Evolutionary conservation across 164 flowering plant genomes (phyloP).

Genomic region (Piper longum): DNA sequence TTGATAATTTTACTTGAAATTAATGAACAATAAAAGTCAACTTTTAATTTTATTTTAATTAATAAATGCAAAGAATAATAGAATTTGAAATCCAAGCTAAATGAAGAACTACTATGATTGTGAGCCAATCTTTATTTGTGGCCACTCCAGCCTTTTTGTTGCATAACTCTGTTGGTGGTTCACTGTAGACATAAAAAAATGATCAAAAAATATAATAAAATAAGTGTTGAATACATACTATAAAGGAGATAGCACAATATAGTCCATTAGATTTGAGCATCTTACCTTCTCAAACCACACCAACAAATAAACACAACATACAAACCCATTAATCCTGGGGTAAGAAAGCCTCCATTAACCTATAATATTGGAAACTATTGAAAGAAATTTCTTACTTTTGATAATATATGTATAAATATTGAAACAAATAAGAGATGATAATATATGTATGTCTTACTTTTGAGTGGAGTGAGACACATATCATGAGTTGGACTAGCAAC

Average conservation of each 20-base stretch:
- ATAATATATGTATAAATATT: too few relatives aligned
- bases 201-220: background rate
- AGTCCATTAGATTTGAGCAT: background rate
- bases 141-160: slow-evolving; percentile 46
- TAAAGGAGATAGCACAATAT: background rate
- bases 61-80: background rate
- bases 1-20: too few relatives aligned
- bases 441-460: slow-evolving; percentile 30
- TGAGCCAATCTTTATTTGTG: slow-evolving; percentile 60
- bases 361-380: slow-evolving; percentile 12
- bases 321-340: slow-evolving; percentile 88
- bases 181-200: slow-evolving; percentile 33
- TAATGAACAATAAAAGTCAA: too few relatives aligned
- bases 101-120: slow-evolving; percentile 55
- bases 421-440: background rate
- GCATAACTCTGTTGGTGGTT: slow-evolving; percentile 66
- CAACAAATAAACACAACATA: slow-evolving; percentile 82
- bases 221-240: background rate
- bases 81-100: background rate
- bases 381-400: background rate
- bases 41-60: background rate
- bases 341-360: slow-evolving; percentile 67
- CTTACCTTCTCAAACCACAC: slow-evolving; percentile 83
- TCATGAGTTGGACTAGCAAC: slow-evolving; percentile 77
- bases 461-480: slow-evolving; percentile 69